phyloP scores from a whole-genome alignment of 2,329 filamentous ascomycete species.

The Beauveria australis region DNA sequence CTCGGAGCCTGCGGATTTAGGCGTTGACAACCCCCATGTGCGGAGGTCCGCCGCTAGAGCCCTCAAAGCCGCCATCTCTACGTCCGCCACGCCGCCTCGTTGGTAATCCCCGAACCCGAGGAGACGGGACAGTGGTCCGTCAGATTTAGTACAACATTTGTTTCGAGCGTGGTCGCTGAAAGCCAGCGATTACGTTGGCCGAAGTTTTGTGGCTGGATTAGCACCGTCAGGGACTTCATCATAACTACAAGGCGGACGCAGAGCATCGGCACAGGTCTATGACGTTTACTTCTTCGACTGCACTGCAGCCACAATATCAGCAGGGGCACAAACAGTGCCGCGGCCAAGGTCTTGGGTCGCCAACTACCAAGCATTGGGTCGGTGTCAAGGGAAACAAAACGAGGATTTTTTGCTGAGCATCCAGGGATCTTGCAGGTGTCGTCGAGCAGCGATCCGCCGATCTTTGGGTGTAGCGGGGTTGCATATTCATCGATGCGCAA shows the following conservation, averaged over 20 bases:
- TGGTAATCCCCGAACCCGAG: neutral
- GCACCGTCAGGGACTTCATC: no score
- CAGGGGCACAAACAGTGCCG: neutral
- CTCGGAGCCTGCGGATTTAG: constrained; percentile 3
- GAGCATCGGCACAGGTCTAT: neutral
- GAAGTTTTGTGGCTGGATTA: no score
- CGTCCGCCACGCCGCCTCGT: neutral
- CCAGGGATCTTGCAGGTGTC: neutral
- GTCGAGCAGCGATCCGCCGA: neutral
- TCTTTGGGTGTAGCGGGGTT: neutral
- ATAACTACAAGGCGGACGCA: no score
- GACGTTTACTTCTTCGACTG: neutral
- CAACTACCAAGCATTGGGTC: neutral
- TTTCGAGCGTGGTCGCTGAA: no score
- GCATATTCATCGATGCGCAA: neutral
- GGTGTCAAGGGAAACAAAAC: neutral
- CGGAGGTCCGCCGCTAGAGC: neutral
- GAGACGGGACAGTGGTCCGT: neutral
- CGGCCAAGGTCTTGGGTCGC: neutral
- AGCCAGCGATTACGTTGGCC: no score
- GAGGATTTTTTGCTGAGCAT: no score
- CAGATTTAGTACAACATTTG: neutral
- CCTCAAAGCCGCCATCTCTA: neutral
- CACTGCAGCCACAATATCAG: neutral
- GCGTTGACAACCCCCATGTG: neutral